phyloP scores from a whole-genome alignment of 306 rosid genomes.

The barrel medic (Medicago truncatula) region MtrunA17r5.0-ANR NC_053043.1:36802001-36802500 shows the following conservation, averaged over 20 bases:
- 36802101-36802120: slow-evolving; percentile 90
- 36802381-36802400: slow-evolving; percentile 49
- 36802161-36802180: slow-evolving; percentile 77
- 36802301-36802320: slow-evolving; percentile 96
- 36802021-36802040: slow-evolving; percentile 91
- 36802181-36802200: slow-evolving; percentile 86
- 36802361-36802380: slow-evolving; percentile 63
- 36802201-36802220: slow-evolving; percentile 26
- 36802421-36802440: slow-evolving; percentile 7
- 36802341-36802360: slow-evolving; percentile 87
- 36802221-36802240: slow-evolving; percentile 5
- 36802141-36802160: slow-evolving; percentile 90
- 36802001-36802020: slow-evolving; percentile 91
- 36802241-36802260: slow-evolving; percentile 6
- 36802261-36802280: slow-evolving; percentile 27
- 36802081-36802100: slow-evolving; percentile 61
- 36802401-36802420: slow-evolving; percentile 30
- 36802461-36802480: slow-evolving; percentile 22
- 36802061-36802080: slow-evolving; percentile 82
- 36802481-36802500: background rate
- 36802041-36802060: slow-evolving; percentile 79
- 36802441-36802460: slow-evolving; percentile 4
- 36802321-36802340: slow-evolving; percentile 96
- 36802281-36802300: slow-evolving; percentile 74
- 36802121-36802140: slow-evolving; percentile 94